Conservation (phyloP, 2,329 filamentous ascomycete species). For the Penicillium vulpinum region DNA sequence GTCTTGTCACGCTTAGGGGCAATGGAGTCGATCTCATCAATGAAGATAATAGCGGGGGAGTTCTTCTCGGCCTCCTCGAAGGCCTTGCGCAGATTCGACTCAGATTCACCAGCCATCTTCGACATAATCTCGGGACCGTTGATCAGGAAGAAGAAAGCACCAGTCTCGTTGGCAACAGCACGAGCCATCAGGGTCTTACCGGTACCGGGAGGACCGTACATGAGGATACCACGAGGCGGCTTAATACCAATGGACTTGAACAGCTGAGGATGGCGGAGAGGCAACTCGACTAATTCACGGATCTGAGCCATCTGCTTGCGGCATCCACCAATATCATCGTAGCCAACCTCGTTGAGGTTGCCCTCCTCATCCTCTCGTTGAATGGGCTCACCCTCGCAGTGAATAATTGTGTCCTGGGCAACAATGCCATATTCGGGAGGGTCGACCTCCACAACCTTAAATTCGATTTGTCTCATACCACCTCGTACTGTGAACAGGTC, state of each 20-base stretch:
- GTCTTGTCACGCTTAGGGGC: constrained; percentile 99
- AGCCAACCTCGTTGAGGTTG: constrained; percentile 98
- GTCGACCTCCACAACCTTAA: constrained; percentile 99
- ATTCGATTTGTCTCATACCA: constrained; percentile 98
- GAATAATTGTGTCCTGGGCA: constrained; percentile 96
- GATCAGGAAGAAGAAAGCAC: constrained; percentile 99
- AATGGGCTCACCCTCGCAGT: constrained; percentile 96
- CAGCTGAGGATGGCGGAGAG: constrained; percentile 92
- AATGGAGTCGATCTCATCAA: constrained; percentile 98
- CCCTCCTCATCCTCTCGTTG: constrained; percentile 99
- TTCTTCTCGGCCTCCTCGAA: constrained; percentile 99
- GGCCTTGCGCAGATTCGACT: constrained; percentile 97
- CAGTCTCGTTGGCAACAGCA: constrained; percentile 97
- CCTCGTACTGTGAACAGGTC: constrained; percentile 96
- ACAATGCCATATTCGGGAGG: constrained; percentile 98
- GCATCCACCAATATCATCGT: constrained; percentile 99
- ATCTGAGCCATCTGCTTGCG: constrained; percentile 99
- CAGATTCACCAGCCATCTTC: constrained; percentile 99
- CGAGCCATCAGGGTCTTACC: constrained; percentile 99
- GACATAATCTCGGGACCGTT: constrained; percentile 99
- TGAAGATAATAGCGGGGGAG: constrained; percentile 98
- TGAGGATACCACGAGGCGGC: constrained; percentile 94
- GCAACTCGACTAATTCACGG: constrained; percentile 95
- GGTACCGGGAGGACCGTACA: constrained; percentile 95
- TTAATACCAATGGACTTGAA: constrained; percentile 99